Base-by-base conservation (phyloP, 495 filamentous ascomycete genomes). In the Aspergillus ostianus region DNA sequence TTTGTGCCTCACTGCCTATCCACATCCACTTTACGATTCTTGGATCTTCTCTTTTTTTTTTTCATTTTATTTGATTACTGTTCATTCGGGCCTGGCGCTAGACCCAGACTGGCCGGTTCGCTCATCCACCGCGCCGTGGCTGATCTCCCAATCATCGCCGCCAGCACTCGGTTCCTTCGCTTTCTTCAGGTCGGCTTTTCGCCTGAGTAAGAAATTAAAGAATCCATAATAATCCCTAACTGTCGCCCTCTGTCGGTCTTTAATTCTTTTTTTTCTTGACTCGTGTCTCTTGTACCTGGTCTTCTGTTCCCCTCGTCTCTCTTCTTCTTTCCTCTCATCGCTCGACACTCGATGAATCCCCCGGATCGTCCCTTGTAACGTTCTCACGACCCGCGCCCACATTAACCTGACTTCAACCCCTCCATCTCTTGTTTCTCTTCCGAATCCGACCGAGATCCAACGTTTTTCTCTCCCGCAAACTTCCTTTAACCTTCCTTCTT, bases 391-490 rank as follows among this genome's bases (percentile, higher is more conserved):
- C 58, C 8, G 53, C 58, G 27, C 47, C 29, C 59, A 26, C 30
- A 23, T 29, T 36, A 60, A 45, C 30, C 51, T 23, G 44, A 26
- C 45, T 13, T 56, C 54, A 5, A 56, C 26, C 46, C 41, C 41
- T 57, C 57, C 48, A 56, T 49, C 51, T 61, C 30, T 56, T 51
- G 51, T 56, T 49, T 60, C 47, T 32, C 36, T 65, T 52, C 27
- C 49, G 32, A 8, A 47, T 20, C 30, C 32, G 27, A 53, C 69
- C 67, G 64, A 69, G 63, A 60, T 69, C 70, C 67, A 66, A 69
- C 70, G 69, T 70, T 67, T 70, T 65, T 66, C 51, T 64, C 64
- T 71, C 71, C 74, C 74, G 74, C 74, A 77, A 77, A 70, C 65
- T 73, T 64, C 75, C 73, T 76, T 75, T 73, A 72, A 41, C 9